Conservation (phyloP, 1,139 yeast species). For the Candida sanyaensis region DNA sequence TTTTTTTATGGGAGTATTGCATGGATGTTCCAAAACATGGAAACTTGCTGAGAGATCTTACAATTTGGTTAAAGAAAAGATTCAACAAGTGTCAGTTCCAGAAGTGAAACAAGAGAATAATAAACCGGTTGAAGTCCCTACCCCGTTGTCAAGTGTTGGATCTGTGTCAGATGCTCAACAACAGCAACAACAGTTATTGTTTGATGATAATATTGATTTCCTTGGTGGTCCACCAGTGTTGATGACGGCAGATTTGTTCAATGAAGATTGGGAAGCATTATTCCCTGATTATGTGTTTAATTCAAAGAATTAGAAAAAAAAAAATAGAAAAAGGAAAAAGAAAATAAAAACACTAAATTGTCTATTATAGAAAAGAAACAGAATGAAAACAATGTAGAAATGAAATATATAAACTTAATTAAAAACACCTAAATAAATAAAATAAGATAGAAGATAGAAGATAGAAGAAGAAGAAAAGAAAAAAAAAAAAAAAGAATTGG, state of each 20-base stretch:
- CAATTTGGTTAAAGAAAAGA: constrained; percentile 38
- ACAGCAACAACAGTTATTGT: constrained; percentile 11
- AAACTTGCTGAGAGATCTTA: constrained; percentile 50
- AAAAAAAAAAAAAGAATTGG: not conserved
- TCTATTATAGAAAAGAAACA: no score
- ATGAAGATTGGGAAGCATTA: constrained; percentile 53
- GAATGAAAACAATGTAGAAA: not conserved
- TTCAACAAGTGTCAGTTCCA: constrained; percentile 22
- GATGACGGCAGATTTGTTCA: constrained; percentile 53
- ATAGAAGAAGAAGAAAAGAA: no score
- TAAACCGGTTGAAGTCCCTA: not conserved
- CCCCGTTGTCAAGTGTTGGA: constrained; percentile 1
- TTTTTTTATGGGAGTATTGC: constrained; percentile 37
- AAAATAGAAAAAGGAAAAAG: no score
- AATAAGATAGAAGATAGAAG: not conserved
- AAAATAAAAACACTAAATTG: no score
- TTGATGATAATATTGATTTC: constrained; percentile 37
- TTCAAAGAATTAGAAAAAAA: constrained; percentile 16
- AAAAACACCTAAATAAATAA: not conserved
- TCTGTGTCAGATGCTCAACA: not conserved
- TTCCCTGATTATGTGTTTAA: constrained; percentile 42
- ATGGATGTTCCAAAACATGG: constrained; percentile 49
- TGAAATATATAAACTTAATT: not conserved
- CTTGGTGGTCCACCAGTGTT: constrained; percentile 57
- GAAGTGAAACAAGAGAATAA: constrained; percentile 10